Conservation (phyloP, 805 yeast species). For the Saccharomycopsis olivae region DNA sequence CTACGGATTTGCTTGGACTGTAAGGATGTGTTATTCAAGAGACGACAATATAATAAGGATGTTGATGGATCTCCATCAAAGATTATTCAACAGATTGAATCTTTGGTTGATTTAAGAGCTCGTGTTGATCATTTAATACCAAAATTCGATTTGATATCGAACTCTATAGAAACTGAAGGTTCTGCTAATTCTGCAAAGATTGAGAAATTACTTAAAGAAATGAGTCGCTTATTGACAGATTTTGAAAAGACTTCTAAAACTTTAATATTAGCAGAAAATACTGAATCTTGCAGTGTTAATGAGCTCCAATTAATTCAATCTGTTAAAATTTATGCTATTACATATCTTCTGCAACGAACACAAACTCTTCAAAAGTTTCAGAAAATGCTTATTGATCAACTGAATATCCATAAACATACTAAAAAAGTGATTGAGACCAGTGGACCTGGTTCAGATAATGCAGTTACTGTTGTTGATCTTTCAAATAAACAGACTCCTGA, state of each 20-base stretch:
- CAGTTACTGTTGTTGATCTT: slow-evolving; percentile 3
- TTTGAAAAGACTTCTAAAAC: slow-evolving; percentile 15
- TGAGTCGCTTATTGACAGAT: slow-evolving; percentile 1
- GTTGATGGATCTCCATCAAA: slow-evolving; percentile 23
- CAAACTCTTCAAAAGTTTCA: slow-evolving; percentile 25
- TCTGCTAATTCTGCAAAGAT: neutral
- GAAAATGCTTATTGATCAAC: slow-evolving; percentile 22
- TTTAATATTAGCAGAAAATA: neutral
- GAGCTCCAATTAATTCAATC: slow-evolving; percentile 10
- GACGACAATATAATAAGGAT: slow-evolving; percentile 39
- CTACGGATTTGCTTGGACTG: slow-evolving; percentile 65
- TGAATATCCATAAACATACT: slow-evolving; percentile 19
- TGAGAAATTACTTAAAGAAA: neutral
- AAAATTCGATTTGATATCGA: slow-evolving; percentile 8
- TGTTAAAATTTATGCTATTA: slow-evolving; percentile 7
- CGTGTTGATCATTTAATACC: slow-evolving; percentile 19
- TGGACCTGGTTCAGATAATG: neutral
- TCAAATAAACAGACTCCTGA: neutral
- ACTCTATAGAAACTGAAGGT: neutral
- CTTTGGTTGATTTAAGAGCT: slow-evolving; percentile 20
- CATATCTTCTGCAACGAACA: slow-evolving; percentile 4
- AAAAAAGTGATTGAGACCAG: neutral
- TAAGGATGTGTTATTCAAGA: slow-evolving; percentile 48
- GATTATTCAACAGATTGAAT: slow-evolving; percentile 10
- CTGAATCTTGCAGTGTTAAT: neutral